A percentile compares a stretch with the other conserved stretches of the same genome.
Evolutionary conservation across 2,329 filamentous ascomycete genomes (phyloP).

Genomic region (Hymenoscyphus scutula): DNA sequence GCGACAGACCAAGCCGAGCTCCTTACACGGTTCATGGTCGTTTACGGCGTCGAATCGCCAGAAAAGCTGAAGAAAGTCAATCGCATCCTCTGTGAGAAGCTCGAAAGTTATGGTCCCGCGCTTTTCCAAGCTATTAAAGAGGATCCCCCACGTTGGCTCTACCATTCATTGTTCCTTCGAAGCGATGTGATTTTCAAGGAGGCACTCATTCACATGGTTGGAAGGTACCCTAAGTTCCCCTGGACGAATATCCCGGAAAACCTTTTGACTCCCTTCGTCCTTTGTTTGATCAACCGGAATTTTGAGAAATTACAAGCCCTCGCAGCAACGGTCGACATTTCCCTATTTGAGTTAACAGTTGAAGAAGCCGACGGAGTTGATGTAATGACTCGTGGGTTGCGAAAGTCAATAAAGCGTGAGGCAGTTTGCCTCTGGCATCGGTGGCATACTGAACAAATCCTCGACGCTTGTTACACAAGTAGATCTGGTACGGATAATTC

Average conservation of each 20-base stretch:
- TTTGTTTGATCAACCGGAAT: not conserved
- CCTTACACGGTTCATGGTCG: not conserved
- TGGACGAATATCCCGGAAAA: not conserved
- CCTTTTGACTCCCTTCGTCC: not conserved
- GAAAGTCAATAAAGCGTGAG: not conserved
- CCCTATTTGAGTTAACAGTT: not conserved
- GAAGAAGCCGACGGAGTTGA: not conserved
- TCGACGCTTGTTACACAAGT: not conserved
- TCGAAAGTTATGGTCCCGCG: not conserved
- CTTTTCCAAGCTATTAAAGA: not conserved
- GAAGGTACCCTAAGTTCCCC: not conserved
- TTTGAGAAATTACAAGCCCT: not conserved
- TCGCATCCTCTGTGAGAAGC: not conserved
- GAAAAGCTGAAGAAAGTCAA: not conserved
- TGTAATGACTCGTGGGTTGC: not conserved
- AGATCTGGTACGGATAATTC: not conserved
- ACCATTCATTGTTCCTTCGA: not conserved
- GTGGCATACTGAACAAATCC: not conserved
- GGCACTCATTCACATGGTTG: not conserved
- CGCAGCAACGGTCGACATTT: not conserved
- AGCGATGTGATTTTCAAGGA: not conserved
- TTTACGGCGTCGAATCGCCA: not conserved
- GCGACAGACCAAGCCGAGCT: not conserved
- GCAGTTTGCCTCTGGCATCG: not conserved
- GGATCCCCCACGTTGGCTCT: not conserved